These are phyloP conservation scores for Phellinidium pouzarii DNA, from an alignment of 1,284 basidiomycete genomes.

Conservation along the genomic window DNA sequence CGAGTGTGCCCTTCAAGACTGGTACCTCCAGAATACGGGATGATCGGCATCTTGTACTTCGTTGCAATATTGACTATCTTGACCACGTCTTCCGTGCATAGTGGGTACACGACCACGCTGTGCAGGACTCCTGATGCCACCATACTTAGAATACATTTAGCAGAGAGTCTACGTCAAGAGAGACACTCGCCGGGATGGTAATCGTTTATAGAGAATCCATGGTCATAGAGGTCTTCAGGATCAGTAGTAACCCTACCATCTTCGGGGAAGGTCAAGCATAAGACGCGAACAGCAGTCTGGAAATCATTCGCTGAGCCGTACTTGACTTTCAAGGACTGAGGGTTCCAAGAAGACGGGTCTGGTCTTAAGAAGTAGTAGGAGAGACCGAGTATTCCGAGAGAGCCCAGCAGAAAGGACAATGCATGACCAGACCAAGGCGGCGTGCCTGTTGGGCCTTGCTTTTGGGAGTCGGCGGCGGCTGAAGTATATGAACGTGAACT, in stretches of 20 bases:
- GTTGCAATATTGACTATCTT: slow-evolving; percentile 59
- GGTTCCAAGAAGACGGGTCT: neutral
- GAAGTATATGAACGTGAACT: neutral
- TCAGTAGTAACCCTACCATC: slow-evolving; percentile 46
- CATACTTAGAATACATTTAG: neutral
- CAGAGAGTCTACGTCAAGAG: neutral
- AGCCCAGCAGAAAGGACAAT: slow-evolving; percentile 8
- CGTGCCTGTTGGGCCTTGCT: neutral
- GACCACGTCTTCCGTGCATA: slow-evolving; percentile 61
- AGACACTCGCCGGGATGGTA: slow-evolving; percentile 45
- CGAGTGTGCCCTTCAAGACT: slow-evolving; percentile 49
- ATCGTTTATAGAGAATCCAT: slow-evolving; percentile 53
- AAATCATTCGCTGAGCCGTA: slow-evolving; percentile 50
- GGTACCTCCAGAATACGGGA: slow-evolving; percentile 66
- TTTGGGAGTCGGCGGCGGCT: neutral
- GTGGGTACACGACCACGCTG: slow-evolving; percentile 48
- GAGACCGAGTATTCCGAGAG: slow-evolving; percentile 5
- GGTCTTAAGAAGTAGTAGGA: slow-evolving; percentile 5
- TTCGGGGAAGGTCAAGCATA: slow-evolving; percentile 34
- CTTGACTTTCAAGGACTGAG: slow-evolving; percentile 2
- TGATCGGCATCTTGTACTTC: slow-evolving; percentile 64
- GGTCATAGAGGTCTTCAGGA: slow-evolving; percentile 43
- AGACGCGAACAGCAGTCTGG: slow-evolving; percentile 41
- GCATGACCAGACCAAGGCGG: neutral
- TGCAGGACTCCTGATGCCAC: slow-evolving; percentile 33